These are phyloP conservation scores for Calophaca sinica DNA, from an alignment of 306 rosid genomes.

Conservation along the genomic window DNA sequence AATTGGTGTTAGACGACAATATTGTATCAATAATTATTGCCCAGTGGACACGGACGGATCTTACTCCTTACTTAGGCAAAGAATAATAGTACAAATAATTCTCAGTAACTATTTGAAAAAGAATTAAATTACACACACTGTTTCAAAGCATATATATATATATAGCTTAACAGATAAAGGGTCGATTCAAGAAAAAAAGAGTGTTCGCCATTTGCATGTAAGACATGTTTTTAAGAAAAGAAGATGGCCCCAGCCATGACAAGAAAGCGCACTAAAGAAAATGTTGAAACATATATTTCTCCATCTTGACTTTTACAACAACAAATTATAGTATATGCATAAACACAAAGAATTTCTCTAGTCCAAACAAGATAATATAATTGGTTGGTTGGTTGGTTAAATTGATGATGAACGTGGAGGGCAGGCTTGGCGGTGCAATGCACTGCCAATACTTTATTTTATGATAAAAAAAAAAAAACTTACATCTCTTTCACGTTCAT, in stretches of 20 bases:
- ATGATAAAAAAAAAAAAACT: neutral
- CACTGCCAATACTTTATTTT: slow-evolving; percentile 10
- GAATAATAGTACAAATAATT: neutral
- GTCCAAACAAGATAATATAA: slow-evolving; percentile 42
- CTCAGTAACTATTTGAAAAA: slow-evolving; percentile 14
- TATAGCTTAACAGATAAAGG: slow-evolving; percentile 34
- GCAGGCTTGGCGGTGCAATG: slow-evolving; percentile 2
- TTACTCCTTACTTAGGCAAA: slow-evolving; percentile 4
- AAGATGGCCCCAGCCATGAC: slow-evolving; percentile 55
- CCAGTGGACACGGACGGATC: slow-evolving; percentile 26
- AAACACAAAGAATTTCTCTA: slow-evolving; percentile 29
- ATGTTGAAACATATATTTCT: slow-evolving; percentile 51
- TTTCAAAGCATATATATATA: slow-evolving; percentile 31
- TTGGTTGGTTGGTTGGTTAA: neutral
- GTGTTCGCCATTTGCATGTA: slow-evolving; percentile 59
- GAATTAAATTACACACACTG: slow-evolving; percentile 28
- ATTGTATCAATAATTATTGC: slow-evolving; percentile 42
- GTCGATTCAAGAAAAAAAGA: slow-evolving; percentile 43
- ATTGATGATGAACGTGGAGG: slow-evolving; percentile 8
- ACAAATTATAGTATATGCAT: neutral
- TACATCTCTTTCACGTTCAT: slow-evolving; percentile 47
- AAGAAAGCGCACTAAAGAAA: slow-evolving; percentile 62
- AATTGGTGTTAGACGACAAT: slow-evolving; percentile 42
- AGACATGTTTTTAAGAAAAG: slow-evolving; percentile 63
- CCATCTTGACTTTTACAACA: slow-evolving; percentile 55